Conservation (phyloP, 805 yeast species). For the Kluyveromyces wickerhamii region DNA sequence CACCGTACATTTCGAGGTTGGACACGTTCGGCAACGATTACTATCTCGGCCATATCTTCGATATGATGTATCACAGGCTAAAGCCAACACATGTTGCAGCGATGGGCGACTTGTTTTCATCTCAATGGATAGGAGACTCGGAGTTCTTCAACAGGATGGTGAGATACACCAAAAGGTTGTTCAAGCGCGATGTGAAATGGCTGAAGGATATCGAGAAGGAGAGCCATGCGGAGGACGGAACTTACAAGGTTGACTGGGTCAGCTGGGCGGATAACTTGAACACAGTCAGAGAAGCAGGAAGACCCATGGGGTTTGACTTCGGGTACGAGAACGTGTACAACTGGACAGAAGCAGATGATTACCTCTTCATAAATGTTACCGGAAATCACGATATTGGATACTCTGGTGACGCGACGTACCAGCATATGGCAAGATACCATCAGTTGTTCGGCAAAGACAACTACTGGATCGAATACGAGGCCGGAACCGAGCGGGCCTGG, state of each 20-base stretch:
- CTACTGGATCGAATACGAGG: slow-evolving; percentile 64
- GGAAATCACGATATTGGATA: slow-evolving; percentile 98
- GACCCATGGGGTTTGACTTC: slow-evolving; percentile 31
- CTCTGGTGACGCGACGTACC: slow-evolving; percentile 88
- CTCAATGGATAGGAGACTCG: slow-evolving; percentile 88
- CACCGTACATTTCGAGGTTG: slow-evolving; percentile 62
- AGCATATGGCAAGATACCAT: slow-evolving; percentile 75
- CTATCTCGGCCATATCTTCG: slow-evolving; percentile 77
- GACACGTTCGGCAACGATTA: slow-evolving; percentile 89
- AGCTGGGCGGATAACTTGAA: slow-evolving; percentile 22
- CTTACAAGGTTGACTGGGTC: slow-evolving; percentile 22
- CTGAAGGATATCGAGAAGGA: slow-evolving; percentile 32
- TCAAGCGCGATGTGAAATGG: slow-evolving; percentile 59
- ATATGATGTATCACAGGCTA: slow-evolving; percentile 52
- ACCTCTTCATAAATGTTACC: slow-evolving; percentile 71
- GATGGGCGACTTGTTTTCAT: slow-evolving; percentile 86
- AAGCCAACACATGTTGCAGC: slow-evolving; percentile 78
- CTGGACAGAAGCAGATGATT: slow-evolving; percentile 53
- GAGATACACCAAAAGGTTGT: slow-evolving; percentile 64
- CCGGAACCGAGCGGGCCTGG: slow-evolving; percentile 63
- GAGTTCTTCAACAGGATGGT: slow-evolving; percentile 77
- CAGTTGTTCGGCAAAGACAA: slow-evolving; percentile 77
- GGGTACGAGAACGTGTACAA: slow-evolving; percentile 57
- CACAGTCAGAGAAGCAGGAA: slow-evolving; percentile 16
- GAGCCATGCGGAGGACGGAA: slow-evolving; percentile 22